A percentile compares a stretch with the other conserved stretches of the same genome.
phyloP scores from a whole-genome alignment of 169 alveolate genomes.

The Toxoplasma gondii region DNA sequence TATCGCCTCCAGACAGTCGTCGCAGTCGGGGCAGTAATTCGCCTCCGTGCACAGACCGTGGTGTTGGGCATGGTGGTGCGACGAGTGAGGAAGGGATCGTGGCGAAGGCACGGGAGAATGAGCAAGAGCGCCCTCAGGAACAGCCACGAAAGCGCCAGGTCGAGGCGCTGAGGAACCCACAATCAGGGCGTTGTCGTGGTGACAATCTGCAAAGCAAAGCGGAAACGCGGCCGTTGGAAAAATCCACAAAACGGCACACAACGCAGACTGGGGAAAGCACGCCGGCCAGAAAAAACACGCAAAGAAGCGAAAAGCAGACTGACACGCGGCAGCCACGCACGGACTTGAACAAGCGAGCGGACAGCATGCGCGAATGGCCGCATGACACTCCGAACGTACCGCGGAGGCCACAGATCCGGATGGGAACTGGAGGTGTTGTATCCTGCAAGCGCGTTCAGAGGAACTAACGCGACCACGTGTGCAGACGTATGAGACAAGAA shows the following conservation, averaged over 20 bases:
- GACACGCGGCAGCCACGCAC: too few species aligned
- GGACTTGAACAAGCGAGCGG: too few species aligned
- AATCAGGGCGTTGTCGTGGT: neutral
- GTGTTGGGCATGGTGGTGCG: conserved; percentile 59
- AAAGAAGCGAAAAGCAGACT: too few species aligned
- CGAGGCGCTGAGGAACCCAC: neutral
- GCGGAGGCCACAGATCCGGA: too few species aligned
- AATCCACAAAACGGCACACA: neutral
- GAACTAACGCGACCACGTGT: too few species aligned
- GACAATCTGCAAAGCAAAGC: neutral
- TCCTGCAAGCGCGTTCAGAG: too few species aligned
- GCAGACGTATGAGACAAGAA: too few species aligned
- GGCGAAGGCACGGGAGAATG: conserved; percentile 5
- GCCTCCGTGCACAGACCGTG: conserved; percentile 45
- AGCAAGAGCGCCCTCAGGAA: neutral
- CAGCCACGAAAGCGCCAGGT: neutral
- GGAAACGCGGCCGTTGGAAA: too few species aligned
- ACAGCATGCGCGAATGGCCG: too few species aligned
- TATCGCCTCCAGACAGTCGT: conserved; percentile 49
- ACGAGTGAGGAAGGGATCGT: conserved; percentile 34
- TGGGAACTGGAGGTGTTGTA: too few species aligned
- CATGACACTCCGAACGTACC: too few species aligned
- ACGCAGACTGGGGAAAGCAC: neutral
- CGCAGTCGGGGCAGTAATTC: conserved; percentile 55
- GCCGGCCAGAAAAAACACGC: too few species aligned